Conservation (phyloP, 495 filamentous ascomycete species). For the Endocarpon pusillum region DNA sequence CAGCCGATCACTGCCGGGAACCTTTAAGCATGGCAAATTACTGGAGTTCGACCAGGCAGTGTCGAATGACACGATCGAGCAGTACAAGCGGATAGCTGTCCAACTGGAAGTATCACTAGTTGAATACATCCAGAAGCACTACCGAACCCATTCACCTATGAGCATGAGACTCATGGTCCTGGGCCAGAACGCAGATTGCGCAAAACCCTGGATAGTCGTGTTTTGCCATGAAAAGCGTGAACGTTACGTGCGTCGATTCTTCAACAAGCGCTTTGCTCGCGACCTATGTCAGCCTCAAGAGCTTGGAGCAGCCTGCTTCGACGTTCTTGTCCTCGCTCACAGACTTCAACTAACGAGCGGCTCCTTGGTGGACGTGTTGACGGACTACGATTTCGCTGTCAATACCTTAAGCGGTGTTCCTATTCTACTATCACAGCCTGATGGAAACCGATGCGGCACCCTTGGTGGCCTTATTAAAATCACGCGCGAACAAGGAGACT, state of each 20-base stretch:
- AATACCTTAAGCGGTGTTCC: neutral
- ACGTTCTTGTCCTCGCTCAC: constrained; percentile 5
- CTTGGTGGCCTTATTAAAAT: constrained; percentile 9
- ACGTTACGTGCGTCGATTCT: constrained; percentile 9
- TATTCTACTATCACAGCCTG: neutral
- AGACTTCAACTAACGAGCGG: constrained; percentile 5
- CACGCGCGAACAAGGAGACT: neutral
- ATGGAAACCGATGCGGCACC: constrained; percentile 2
- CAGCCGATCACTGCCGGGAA: no score
- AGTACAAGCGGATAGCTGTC: constrained; percentile 12
- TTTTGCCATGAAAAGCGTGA: constrained; percentile 6
- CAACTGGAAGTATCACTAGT: constrained; percentile 6
- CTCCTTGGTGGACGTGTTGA: constrained; percentile 1
- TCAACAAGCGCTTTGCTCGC: constrained; percentile 8
- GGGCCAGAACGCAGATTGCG: constrained; percentile 9
- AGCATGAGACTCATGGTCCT: constrained; percentile 10
- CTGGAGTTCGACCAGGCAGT: constrained; percentile 7
- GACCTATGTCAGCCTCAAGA: constrained; percentile 7
- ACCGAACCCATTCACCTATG: constrained; percentile 3
- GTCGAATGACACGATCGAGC: constrained; percentile 6
- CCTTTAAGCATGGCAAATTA: constrained; percentile 4
- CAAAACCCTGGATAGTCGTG: constrained; percentile 12
- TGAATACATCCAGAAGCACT: constrained; percentile 4
- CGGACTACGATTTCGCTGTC: neutral
- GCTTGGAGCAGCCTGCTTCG: constrained; percentile 4